Evolutionary conservation across 129 eudicot species (phyloP), one percentile per base, ranked within the genome.

Genomic region (Flaveria ramosissima): DNA sequence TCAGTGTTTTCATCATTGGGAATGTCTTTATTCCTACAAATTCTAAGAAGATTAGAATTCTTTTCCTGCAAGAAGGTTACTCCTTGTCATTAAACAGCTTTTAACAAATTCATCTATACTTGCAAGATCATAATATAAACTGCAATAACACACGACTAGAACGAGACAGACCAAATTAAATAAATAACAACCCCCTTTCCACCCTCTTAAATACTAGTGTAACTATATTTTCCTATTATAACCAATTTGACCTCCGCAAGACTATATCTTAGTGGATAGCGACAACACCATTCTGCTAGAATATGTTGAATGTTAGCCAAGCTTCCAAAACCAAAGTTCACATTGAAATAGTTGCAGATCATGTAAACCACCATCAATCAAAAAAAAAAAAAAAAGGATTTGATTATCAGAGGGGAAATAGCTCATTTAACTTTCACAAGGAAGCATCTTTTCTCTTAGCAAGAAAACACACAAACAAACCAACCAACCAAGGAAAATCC

Each of bases 21-120:
- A 60, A 46, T 60, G 82, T 81, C 84, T 50, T 74, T 84, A 56
- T 53, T 57, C 50, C 78, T 63, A 72, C 84, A 85, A 69, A 77
- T 50, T 81, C 67, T 83, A 68, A 45, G 81, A 66, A 93, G 88
- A 70, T 80, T 77, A 72, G 70, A 64, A 75, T 82, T 82, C 71
- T 79, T 86, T 86, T 86, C 92, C 98, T 94, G 97, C 89, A 87
- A 77, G 11, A 10, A 88, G 74, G 78, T 73, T 15, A 81, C 26
- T 55, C 16, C 11, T 57, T 19, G 21, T 70, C 41, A 71, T 53
- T 65, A 80, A 59, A 73, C 27, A 74, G 42, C 39, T 48, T 70
- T 32, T 45, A 61, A 36, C 60, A 52, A 16, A 60, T 69, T 27
- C 63, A 45, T 32, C 72, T 48, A 41, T 26, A 26, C 53, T 48